Percentiles rank a stretch among this genome's conserved stretches.
Conservation (phyloP, 2,329 filamentous ascomycete species). For the Coleophoma crateriformis region DNA sequence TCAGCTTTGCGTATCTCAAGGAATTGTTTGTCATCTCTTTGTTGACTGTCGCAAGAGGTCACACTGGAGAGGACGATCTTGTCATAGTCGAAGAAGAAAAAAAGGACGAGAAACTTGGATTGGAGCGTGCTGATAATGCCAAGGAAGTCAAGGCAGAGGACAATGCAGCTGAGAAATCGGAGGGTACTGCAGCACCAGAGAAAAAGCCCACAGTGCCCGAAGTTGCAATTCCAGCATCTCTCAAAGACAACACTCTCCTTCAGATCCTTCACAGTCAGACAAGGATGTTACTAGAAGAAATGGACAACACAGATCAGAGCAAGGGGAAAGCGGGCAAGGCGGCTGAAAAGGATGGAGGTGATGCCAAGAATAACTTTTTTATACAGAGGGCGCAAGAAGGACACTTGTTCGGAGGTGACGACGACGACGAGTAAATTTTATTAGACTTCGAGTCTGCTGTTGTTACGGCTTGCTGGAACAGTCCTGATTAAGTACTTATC, state of each 20-base stretch:
- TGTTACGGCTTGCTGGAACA: too few species aligned
- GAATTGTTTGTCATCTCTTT: slow-evolving; percentile 61
- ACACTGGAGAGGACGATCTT: slow-evolving; percentile 39
- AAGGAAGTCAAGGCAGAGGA: background rate
- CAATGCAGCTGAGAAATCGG: background rate
- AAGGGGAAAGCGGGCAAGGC: too few species aligned
- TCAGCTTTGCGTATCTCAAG: slow-evolving; percentile 66
- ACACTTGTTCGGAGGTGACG: too few species aligned
- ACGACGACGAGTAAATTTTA: too few species aligned
- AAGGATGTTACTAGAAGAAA: slow-evolving; percentile 17
- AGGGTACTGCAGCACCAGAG: slow-evolving; percentile 1
- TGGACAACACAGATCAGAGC: slow-evolving; percentile 12
- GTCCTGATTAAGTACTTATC: too few species aligned
- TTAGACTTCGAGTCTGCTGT: too few species aligned
- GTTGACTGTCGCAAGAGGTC: slow-evolving; percentile 43
- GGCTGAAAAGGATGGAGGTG: too few species aligned
- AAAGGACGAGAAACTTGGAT: slow-evolving; percentile 32
- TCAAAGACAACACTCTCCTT: slow-evolving; percentile 15
- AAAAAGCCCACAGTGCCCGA: slow-evolving; percentile 6
- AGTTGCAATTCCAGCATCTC: slow-evolving; percentile 11
- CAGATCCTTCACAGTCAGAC: slow-evolving; percentile 14
- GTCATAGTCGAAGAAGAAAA: slow-evolving; percentile 54
- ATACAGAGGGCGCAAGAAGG: too few species aligned
- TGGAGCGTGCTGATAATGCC: background rate
- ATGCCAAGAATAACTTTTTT: too few species aligned